Base-by-base conservation (phyloP, 148 eudicot genomes). In the Pharnaceum exiguum region DNA sequence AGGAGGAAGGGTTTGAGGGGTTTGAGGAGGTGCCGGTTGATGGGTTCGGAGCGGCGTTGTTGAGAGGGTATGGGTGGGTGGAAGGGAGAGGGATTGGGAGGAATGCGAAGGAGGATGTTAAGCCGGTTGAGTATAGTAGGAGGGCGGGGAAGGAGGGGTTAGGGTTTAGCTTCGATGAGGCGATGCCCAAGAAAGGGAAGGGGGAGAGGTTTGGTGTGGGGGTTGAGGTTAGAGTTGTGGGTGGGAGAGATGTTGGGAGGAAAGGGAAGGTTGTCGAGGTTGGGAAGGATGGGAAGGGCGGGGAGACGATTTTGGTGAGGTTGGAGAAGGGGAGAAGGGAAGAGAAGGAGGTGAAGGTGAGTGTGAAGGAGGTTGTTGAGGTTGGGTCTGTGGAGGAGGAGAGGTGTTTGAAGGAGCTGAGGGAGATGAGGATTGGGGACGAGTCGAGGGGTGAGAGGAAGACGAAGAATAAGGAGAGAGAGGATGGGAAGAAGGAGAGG, bases 31-130 rank as follows among this genome's bases (percentile, higher is more conserved):
- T 80, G 38, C 95, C 96, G 2, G 84, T 88, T 8, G 96, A 93
- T 60, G 86, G 79, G 0, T 93, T 79, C 27, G 99, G 73, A 3
- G 86, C 77, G 1, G 99, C 96, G 0, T 69, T 88, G 70, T 54
- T 93, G 59, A 74, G 78, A 1, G 98, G 98, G 22, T 93, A 93
- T 44, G 98, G 98, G 31, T 93, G 98, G 99, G 42, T 58, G 2
- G 79, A 93, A 44, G 99, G 96, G 1, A 74, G 71, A 58, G 96
- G 96, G 12, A 83, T 93, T 62, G 99, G 99, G 26, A 75, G 57
- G 62, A 81, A 76, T 55, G 75, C 82, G 2, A 86, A 77, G 59
- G 80, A 75, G 75, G 96, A 88, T 82, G 95, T 76, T 18, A 79
- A 88, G 59, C 58, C 78, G 45, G 60, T 74, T 32, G 77, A 85